Conservation (phyloP, 495 filamentous ascomycete species). For the Xylaria longipes region DNA sequence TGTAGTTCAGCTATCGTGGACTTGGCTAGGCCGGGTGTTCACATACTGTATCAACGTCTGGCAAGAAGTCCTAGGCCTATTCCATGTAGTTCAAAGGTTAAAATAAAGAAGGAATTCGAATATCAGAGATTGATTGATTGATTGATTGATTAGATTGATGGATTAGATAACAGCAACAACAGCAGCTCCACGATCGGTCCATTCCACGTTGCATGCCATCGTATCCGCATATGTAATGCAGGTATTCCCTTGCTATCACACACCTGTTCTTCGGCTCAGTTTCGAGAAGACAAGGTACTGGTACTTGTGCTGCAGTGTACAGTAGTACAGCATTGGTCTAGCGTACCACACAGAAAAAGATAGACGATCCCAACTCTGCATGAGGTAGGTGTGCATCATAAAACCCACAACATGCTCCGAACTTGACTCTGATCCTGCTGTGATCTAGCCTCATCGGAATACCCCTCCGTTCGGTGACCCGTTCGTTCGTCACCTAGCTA, state of each 20-base stretch:
- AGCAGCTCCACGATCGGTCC: constrained; percentile 12
- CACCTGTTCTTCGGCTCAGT: neutral
- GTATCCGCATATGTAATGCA: constrained; percentile 28
- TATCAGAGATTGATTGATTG: constrained; percentile 27
- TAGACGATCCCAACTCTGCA: neutral
- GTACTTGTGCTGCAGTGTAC: neutral
- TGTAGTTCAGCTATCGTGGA: neutral
- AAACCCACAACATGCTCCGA: neutral
- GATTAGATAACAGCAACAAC: constrained; percentile 27
- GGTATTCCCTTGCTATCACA: constrained; percentile 14
- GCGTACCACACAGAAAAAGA: neutral
- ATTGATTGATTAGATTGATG: constrained; percentile 35
- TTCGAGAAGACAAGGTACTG: neutral
- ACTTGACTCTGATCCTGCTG: neutral
- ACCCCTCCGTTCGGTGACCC: neutral
- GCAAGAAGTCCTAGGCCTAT: neutral
- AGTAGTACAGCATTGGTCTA: neutral
- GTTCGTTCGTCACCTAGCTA: neutral
- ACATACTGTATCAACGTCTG: neutral
- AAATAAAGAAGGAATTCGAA: neutral
- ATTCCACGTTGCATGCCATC: neutral
- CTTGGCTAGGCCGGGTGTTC: neutral
- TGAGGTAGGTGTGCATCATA: neutral
- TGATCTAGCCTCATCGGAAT: constrained; percentile 10
- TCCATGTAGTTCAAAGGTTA: neutral